These are phyloP conservation scores for Zygosaccharomyces rouxii DNA, from an alignment of 805 yeast species.

Conservation along the genomic window DNA sequence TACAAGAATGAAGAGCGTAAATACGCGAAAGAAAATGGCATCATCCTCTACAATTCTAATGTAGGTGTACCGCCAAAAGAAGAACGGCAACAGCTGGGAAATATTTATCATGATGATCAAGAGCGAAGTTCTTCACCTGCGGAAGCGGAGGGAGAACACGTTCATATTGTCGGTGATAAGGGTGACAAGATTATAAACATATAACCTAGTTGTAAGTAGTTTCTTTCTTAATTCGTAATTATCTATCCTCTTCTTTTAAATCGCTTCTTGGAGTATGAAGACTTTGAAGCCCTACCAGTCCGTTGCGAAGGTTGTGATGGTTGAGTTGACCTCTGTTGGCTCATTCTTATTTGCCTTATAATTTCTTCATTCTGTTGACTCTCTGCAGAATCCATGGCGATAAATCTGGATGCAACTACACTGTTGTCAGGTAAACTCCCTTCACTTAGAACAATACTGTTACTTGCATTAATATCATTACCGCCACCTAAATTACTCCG, in stretches of 20 bases:
- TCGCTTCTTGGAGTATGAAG: background rate
- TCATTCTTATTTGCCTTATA: conserved; percentile 19
- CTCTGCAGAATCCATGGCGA: conserved; percentile 15
- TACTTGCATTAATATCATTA: conserved; percentile 6
- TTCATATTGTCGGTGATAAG: background rate
- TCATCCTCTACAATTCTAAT: conserved; percentile 29
- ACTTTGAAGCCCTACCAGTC: background rate
- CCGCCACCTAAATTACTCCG: conserved; percentile 10
- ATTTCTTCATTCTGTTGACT: conserved; percentile 19
- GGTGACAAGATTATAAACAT: background rate
- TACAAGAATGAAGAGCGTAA: conserved; percentile 40
- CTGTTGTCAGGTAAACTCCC: conserved; percentile 17
- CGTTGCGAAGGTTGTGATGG: background rate
- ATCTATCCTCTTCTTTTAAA: conserved; percentile 1
- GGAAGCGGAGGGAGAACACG: background rate
- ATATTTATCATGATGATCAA: background rate
- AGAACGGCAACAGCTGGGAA: no score
- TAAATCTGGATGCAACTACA: conserved; percentile 18
- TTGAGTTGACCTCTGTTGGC: conserved; percentile 7
- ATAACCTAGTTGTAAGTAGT: background rate
- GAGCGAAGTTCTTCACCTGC: background rate
- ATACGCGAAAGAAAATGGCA: conserved; percentile 38
- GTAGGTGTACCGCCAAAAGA: conserved; percentile 10
- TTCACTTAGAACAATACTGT: conserved; percentile 16
- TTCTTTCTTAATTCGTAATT: background rate